Percentiles rank a stretch among this genome's conserved stretches.
These are phyloP conservation scores for rapeseed (Brassica napus) DNA, from an alignment of 345 rosid genomes.

Conservation along the genomic window Da-Ae NC_063436.1:19645501-19646000, in stretches of 20 bases:
- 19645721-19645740: neutral
- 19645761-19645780: neutral
- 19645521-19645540: neutral
- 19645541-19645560: conserved; percentile 17
- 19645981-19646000: neutral
- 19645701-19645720: conserved; percentile 1
- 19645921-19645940: neutral
- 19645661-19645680: neutral
- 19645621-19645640: conserved; percentile 15
- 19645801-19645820: neutral
- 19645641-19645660: neutral
- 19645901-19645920: too few species aligned
- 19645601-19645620: neutral
- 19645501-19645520: conserved; percentile 19
- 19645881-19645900: neutral
- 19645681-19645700: conserved; percentile 9
- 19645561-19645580: neutral
- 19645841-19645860: too few species aligned
- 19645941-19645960: too few species aligned
- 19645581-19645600: neutral
- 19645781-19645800: neutral
- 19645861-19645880: too few species aligned
- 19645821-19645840: neutral
- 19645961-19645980: too few species aligned
- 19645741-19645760: conserved; percentile 2